These are phyloP conservation scores for Fistulinella prunicolor DNA, from an alignment of 768 basidiomycete genomes.

Conservation along the genomic window DNA sequence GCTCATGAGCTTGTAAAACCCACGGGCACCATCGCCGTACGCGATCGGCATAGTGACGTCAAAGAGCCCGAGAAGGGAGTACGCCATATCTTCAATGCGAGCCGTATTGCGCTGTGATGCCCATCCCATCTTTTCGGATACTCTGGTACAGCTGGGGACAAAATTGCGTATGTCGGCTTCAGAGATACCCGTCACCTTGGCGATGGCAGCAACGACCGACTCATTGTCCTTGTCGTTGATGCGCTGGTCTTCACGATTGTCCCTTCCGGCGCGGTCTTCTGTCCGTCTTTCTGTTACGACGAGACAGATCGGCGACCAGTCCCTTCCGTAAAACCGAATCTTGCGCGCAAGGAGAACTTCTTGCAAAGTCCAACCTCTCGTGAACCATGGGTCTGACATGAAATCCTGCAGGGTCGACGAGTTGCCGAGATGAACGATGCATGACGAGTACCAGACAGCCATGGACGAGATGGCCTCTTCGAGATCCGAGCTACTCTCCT, in stretches of 20 bases:
- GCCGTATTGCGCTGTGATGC: constrained; percentile 20
- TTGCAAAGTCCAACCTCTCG: constrained; percentile 21
- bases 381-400: constrained; percentile 23
- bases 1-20: constrained; percentile 20
- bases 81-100: constrained; percentile 24
- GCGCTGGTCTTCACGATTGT: constrained; percentile 12
- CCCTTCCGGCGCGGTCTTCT: constrained; percentile 11
- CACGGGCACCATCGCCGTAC: constrained; percentile 23
- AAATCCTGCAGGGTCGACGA: constrained; percentile 24
- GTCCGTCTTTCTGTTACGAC: constrained; percentile 11
- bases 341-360: constrained; percentile 24
- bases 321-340: constrained; percentile 24
- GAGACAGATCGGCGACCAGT: constrained; percentile 24
- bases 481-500: constrained; percentile 25
- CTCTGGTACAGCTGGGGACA: constrained; percentile 14
- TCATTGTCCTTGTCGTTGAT: constrained; percentile 25
- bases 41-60: constrained; percentile 20
- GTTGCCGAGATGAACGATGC: constrained; percentile 24
- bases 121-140: constrained; percentile 27
- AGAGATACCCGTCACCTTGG: constrained; percentile 19
- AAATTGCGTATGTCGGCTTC: constrained; percentile 22
- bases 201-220: constrained; percentile 12
- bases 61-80: constrained; percentile 24
- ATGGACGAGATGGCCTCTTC: constrained; percentile 27
- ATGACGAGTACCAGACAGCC: constrained; percentile 25